Conservation (phyloP, 2,329 filamentous ascomycete species). For the Fusarium setosum region DNA sequence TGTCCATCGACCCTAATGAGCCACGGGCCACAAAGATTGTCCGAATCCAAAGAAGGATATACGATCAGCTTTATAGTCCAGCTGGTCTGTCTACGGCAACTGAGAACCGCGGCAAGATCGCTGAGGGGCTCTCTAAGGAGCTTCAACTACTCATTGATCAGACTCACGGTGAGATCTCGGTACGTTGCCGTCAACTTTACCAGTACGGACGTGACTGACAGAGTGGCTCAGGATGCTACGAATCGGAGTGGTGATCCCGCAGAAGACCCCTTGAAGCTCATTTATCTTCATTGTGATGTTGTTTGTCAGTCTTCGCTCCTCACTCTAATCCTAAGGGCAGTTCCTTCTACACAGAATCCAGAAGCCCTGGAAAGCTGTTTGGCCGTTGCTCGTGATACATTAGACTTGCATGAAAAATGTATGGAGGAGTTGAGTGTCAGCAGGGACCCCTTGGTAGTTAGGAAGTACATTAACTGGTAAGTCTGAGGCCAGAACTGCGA, state of each 20-base stretch:
- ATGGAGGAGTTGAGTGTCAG: conserved; percentile 41
- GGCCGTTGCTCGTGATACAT: conserved; percentile 45
- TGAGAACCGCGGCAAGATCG: not conserved
- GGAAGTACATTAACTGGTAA: conserved; percentile 51
- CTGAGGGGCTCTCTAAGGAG: conserved; percentile 1
- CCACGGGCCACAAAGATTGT: conserved; percentile 30
- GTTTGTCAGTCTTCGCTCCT: conserved; percentile 50
- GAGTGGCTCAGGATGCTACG: conserved; percentile 3
- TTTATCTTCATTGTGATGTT: conserved; percentile 48
- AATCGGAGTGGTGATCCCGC: not conserved
- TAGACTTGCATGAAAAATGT: conserved; percentile 50
- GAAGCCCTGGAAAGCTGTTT: conserved; percentile 42
- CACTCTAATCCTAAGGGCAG: conserved; percentile 47
- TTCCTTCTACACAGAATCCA: not conserved
- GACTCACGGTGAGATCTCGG: conserved; percentile 17
- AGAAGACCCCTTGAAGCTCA: conserved; percentile 39
- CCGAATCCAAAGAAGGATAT: conserved; percentile 47
- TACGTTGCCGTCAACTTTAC: not conserved
- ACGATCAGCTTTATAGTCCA: conserved; percentile 49
- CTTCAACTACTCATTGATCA: conserved; percentile 23
- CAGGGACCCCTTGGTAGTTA: conserved; percentile 43
- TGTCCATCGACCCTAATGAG: conserved; percentile 26
- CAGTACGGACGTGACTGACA: not conserved
- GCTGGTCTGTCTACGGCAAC: not conserved
- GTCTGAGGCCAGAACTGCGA: not conserved